Evolutionary conservation across 2,329 filamentous ascomycete genomes (phyloP), one percentile per base, ranked within the genome.

Genomic region (Tolypocladium amazonense): DNA sequence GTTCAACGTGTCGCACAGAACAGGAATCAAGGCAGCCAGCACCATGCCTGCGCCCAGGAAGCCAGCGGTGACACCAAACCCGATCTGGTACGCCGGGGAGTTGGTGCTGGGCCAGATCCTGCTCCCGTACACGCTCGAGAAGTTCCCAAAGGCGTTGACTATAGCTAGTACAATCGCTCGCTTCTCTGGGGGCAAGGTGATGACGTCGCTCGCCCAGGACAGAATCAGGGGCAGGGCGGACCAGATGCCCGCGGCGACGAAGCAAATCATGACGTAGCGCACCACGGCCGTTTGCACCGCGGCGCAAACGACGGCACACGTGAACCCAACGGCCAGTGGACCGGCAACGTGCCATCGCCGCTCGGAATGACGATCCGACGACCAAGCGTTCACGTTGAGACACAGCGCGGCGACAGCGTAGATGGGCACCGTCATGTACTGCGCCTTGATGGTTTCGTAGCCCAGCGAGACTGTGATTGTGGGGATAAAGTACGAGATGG

Each of bases 401-500:
- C 61, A 64, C 1, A 58, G 25, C 11, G 56, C 50, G 3, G 59
- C 59, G 20, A 60, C 50, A 15, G 41, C 39, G 56, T 60, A 60
- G 38, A 60, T 70, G 25, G 71, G 71, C 1, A 72, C 66, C 1
- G 71, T 72, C 78, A 80, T 81, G 67, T 79, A 80, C 60, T 78
- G 76, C 0, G 77, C 79, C 41, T 73, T 76, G 50, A 72, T 58
- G 1, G 62, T 63, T 60, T 76, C 62, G 63, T 81, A 82, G 23
- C 79, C 79, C 2, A 82, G 72, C 0, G 75, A 76, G 25, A 74
- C 68, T 33, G 80, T 77, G 23, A 82, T 74, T 0, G 78, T 81
- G 0, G 80, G 80, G 62, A 81, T 80, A 64, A 82, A 82, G 69
- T 82, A 82, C 8, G 77, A 79, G 23, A 81, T 75, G 0, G 78